These are phyloP conservation scores for Nicotiana benthamiana DNA, from an alignment of 257 asterid genomes.

Conservation along the genomic window DNA sequence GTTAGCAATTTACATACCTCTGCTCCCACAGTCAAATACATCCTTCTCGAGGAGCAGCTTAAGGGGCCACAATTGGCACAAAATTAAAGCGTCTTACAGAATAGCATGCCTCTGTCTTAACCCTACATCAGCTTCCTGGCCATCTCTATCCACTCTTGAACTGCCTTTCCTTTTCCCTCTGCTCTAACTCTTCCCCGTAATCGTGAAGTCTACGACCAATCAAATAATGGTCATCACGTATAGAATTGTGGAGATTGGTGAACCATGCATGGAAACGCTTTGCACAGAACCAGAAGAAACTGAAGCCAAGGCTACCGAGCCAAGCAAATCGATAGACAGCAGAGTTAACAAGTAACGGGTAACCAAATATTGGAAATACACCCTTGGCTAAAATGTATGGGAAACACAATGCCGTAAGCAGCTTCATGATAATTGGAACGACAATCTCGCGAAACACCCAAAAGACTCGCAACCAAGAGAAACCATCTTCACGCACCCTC, in stretches of 20 bases:
- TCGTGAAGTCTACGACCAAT: conserved; percentile 91
- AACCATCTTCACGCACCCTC: conserved; percentile 88
- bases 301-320: conserved; percentile 81
- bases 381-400: conserved; percentile 91
- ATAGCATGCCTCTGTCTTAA: conserved; percentile 53
- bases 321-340: conserved; percentile 90
- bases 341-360: conserved; percentile 83
- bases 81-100: conserved; percentile 33
- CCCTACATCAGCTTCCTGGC: conserved; percentile 32
- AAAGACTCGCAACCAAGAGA: conserved; percentile 88
- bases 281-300: conserved; percentile 64
- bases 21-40: too few relatives aligned
- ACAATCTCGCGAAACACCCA: conserved; percentile 90
- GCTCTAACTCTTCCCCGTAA: conserved; percentile 47
- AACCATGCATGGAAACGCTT: conserved; percentile 94
- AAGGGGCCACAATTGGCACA: neutral
- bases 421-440: conserved; percentile 78
- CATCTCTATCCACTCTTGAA: conserved; percentile 10
- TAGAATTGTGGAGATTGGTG: conserved; percentile 89
- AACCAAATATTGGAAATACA: conserved; percentile 78
- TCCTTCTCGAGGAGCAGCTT: neutral
- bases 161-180: conserved; percentile 23
- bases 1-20: too few relatives aligned
- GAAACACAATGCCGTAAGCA: conserved; percentile 83
- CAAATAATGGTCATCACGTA: conserved; percentile 87